Evolutionary conservation across 2,329 filamentous ascomycete species (phyloP), one percentile per base, ranked within the genome.

Genomic region (Chaetomium olivaceum): DNA sequence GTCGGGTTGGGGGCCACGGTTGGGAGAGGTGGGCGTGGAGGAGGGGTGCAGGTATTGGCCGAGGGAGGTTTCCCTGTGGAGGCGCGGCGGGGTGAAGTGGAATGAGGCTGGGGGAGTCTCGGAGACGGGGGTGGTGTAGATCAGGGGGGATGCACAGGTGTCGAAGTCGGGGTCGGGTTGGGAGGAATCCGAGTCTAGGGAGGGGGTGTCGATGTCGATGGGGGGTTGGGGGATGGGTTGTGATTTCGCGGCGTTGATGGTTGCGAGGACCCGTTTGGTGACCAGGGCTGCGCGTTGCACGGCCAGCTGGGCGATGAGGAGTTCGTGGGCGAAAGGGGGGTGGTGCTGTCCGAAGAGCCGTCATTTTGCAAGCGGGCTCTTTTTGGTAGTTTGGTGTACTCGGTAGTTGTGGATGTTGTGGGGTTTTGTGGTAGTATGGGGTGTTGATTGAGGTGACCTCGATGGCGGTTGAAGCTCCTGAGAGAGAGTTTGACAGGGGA

Each of bases 301-400:
- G 68, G 93, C 93, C 52, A 97, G 87, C 76, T 94, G 89, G 68
- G 93, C 93, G 63, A 96, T 85, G 74, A 89, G 83, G 72, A 95
- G 87, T 81, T 97, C 93, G 70, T 89, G 87, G 66, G 85, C 82
- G 83, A 95, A 96, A 91, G 66, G 83, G 95, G 96, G 91, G 65
- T 39, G 85, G 81, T n/a, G n/a, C 83, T 95, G 96, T 58, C 80
- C 39, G 83, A 82, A 57, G 81, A 51, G 83, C 91, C 91, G 75
- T 93, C 91, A 74, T 73, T 74, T 81, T 82, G 69, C 69, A 71
- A 39, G 63, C 29, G 56, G 36, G 36, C 5, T 12, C 16, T n/a
- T 43, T n/a, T 36, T 36, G 33, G 33, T 12, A 12, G 12, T 43
- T 43, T 43, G 39, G 16, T 43, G 6, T 43, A 43, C 39, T 43